phyloP scores from a whole-genome alignment of 306 rosid genomes.

The Vigna unguiculata region DNA sequence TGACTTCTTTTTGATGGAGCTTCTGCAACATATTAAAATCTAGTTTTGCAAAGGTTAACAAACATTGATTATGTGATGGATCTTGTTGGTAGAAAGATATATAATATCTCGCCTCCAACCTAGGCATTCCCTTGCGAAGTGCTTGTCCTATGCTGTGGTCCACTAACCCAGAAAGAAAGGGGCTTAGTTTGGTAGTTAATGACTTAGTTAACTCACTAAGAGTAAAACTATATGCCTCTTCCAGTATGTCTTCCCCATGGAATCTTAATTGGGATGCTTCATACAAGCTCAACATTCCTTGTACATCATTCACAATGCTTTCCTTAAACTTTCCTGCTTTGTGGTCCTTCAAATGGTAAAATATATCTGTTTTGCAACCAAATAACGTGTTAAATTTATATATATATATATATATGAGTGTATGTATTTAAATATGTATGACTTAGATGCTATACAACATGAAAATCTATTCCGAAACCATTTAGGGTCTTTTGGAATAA shows the following conservation, averaged over 20 bases:
- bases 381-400: neutral
- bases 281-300: conserved; percentile 55
- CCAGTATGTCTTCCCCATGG: conserved; percentile 54
- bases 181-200: neutral
- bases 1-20: conserved; percentile 53
- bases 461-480: no score
- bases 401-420: no score
- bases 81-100: conserved; percentile 51
- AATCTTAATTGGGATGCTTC: conserved; percentile 55
- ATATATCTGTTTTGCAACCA: neutral
- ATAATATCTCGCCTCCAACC: conserved; percentile 50
- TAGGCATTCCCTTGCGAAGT: conserved; percentile 45
- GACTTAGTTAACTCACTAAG: neutral
- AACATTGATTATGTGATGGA: conserved; percentile 41
- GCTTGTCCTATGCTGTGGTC: conserved; percentile 45
- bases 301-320: neutral
- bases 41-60: conserved; percentile 54
- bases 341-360: neutral
- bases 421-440: no score
- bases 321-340: neutral
- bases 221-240: conserved; percentile 43
- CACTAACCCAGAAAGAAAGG: conserved; percentile 45
- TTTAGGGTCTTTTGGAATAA: no score
- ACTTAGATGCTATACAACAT: no score
- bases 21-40: conserved; percentile 61